These are phyloP conservation scores for Gonapodya prolifera DNA, from an alignment of 192 early-diverging fungal genomes.

Conservation along the genomic window DNA sequence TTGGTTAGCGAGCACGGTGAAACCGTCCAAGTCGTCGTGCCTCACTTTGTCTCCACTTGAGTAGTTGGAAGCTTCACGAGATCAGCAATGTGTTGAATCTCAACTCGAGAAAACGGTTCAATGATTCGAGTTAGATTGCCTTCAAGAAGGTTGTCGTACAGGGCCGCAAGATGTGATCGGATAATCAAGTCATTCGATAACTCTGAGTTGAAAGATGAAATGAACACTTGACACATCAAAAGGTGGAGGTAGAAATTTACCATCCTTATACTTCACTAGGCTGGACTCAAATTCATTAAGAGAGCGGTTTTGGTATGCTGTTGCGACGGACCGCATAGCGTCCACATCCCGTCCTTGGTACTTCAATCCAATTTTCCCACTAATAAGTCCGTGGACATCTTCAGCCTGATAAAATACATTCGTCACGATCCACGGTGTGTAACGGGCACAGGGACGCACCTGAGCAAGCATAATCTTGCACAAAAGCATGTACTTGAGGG, in stretches of 20 bases:
- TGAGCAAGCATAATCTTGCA: conserved; percentile 99
- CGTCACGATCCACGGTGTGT: conserved; percentile 3
- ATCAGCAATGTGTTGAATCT: conserved; percentile 88
- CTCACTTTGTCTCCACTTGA: conserved; percentile 85
- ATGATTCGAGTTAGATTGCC: conserved; percentile 95
- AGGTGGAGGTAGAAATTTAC: conserved; percentile 22
- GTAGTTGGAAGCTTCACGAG: conserved; percentile 81
- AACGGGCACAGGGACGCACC: conserved; percentile 27
- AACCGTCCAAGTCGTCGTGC: too few species aligned
- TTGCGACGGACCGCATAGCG: conserved; percentile 88
- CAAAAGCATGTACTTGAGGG: conserved; percentile 95
- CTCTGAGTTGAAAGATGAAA: conserved; percentile 30
- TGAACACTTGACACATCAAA: not conserved
- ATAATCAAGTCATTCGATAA: conserved; percentile 89
- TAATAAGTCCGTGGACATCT: conserved; percentile 81
- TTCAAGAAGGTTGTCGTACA: conserved; percentile 94
- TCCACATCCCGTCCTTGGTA: conserved; percentile 82
- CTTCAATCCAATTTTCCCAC: conserved; percentile 79
- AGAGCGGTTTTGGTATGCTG: conserved; percentile 93
- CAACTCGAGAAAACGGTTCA: conserved; percentile 94
- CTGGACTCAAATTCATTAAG: conserved; percentile 91
- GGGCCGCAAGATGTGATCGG: conserved; percentile 73
- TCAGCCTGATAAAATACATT: conserved; percentile 49
- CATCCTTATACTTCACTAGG: conserved; percentile 69
- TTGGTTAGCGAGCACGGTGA: not conserved